These are phyloP conservation scores for Takakia lepidozioides DNA, from an alignment of 225 moss, liverwort and hornwort species.

Conservation along the genomic window DNA sequence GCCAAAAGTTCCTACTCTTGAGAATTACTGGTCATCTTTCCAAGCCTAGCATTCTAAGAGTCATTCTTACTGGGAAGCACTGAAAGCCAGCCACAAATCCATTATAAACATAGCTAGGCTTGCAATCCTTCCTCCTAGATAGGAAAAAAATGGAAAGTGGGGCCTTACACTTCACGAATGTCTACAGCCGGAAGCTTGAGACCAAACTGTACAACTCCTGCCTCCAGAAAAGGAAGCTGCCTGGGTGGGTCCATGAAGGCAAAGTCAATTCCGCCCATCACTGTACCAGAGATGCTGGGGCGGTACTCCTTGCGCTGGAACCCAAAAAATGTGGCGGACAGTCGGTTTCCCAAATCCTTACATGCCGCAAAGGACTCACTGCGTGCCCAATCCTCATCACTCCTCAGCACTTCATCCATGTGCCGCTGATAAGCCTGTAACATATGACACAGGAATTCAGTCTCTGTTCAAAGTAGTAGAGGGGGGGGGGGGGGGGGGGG, in stretches of 20 bases:
- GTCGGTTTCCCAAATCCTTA: constrained; percentile 80
- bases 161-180: constrained; percentile 67
- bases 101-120: too few relatives aligned
- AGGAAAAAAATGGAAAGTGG: neutral
- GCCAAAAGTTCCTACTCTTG: too few relatives aligned
- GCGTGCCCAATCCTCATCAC: constrained; percentile 57
- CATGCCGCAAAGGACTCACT: constrained; percentile 63
- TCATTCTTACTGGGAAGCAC: too few relatives aligned
- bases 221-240: constrained; percentile 76
- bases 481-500: too few relatives aligned
- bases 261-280: constrained; percentile 81
- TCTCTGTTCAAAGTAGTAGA: too few relatives aligned
- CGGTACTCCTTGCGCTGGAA: constrained; percentile 79
- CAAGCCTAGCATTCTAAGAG: too few relatives aligned
- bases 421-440: constrained; percentile 73
- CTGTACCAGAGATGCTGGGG: constrained; percentile 82
- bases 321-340: constrained; percentile 77
- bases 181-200: constrained; percentile 66
- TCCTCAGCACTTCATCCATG: constrained; percentile 50
- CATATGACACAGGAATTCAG: constrained; percentile 5
- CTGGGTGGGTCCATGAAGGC: constrained; percentile 71
- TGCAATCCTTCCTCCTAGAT: too few relatives aligned
- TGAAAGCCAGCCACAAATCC: too few relatives aligned
- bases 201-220: constrained; percentile 82
- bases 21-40: too few relatives aligned